Base-by-base conservation (phyloP, 495 filamentous ascomycete genomes). In the Sphaerosporella brunnea region DNA sequence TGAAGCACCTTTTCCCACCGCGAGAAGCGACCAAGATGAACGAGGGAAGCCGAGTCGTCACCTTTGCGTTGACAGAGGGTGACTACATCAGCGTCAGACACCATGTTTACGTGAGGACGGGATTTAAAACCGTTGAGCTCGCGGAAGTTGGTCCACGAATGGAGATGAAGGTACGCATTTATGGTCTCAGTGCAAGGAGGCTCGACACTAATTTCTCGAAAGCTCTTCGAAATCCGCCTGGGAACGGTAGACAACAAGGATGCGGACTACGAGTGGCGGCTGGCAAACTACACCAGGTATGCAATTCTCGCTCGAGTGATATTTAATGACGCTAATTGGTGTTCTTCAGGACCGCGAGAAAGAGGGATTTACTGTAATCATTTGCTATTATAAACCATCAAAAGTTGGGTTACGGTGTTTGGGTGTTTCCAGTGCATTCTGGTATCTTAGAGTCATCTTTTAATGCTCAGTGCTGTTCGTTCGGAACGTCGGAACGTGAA, bases 181-280 rank as follows among this genome's bases (percentile, higher is more conserved):
- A 32, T n/a, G n/a, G n/a, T n/a, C n/a, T n/a, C n/a, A n/a, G n/a
- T n/a, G n/a, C n/a, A n/a, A n/a, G n/a, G n/a, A n/a, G n/a, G n/a
- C n/a, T n/a, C n/a, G n/a, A n/a, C n/a, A 13, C 26, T 48, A 11
- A 4, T 48, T 11, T 23, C 23, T 48, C 15, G 23, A 13, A 23
- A 82, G 57, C 70, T 86, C 21, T 99, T 96, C 65, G 84, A 93
- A 63, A 93, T 99, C 50, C 71, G 85, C 39, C 78, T 82, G 45
- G 88, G 90, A n/a, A 90, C 88, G 2, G 67, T 93, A 37, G 90
- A 95, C 59, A 92, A 88, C 56, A 93, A 92, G 53, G 82, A 85
- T 53, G 88, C 87, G n/a, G 92, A 96, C 68, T 74, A 83, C 25
- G 92, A 97, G 64, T 97, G 90, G 90, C 76, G 82, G 44, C 66